A percentile compares a stretch with the other conserved stretches of the same genome.
Evolutionary conservation across 257 asterid species (phyloP).

Genomic region (Forsythia viridissima): DNA sequence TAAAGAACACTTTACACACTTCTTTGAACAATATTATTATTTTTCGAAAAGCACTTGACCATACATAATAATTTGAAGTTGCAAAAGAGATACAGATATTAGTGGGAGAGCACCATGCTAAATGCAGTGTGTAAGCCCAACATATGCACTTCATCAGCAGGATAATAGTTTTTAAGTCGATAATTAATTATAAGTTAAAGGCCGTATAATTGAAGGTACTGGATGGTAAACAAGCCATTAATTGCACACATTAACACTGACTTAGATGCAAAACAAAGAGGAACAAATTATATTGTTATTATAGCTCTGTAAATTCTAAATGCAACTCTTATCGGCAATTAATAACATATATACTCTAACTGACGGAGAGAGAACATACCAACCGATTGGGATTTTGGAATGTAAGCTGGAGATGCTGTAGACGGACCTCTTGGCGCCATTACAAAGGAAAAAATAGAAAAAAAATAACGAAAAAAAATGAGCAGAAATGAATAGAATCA

Average conservation of each 20-base stretch:
- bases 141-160: not conserved
- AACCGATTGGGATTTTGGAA: not conserved
- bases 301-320: not conserved
- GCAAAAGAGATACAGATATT: not conserved
- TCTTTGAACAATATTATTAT: not conserved
- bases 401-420: not conserved
- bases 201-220: not conserved
- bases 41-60: not conserved
- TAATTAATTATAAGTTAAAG: not conserved
- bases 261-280: not conserved
- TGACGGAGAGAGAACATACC: not conserved
- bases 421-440: not conserved
- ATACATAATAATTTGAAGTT: not conserved
- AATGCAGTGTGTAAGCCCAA: not conserved
- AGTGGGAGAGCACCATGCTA: not conserved
- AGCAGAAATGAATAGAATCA: not conserved
- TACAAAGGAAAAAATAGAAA: not conserved
- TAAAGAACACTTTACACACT: not conserved
- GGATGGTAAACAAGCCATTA: not conserved
- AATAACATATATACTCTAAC: not conserved
- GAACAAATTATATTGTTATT: not conserved
- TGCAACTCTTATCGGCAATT: not conserved
- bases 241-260: not conserved
- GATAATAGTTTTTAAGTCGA: not conserved
- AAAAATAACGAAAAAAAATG: not conserved